Conservation (phyloP, 768 basidiomycete genomes). For the Clitopilus hobsonii region DNA sequence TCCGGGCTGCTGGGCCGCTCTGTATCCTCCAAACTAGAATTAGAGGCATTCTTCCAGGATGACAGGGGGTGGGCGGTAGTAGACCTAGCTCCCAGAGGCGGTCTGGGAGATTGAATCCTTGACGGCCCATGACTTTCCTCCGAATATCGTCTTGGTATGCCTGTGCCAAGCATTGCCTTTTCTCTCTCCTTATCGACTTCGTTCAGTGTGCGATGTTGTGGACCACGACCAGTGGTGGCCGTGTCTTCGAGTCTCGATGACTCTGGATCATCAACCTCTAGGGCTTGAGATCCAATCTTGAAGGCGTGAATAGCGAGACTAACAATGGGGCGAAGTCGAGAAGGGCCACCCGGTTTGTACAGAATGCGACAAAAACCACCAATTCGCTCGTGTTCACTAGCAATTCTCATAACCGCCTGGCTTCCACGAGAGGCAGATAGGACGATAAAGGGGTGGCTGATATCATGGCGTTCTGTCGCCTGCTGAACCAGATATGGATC, state of each 20-base stretch:
- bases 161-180: not conserved
- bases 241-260: constrained; percentile 5
- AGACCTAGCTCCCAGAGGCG: constrained; percentile 50
- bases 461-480: constrained; percentile 55
- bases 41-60: constrained; percentile 28
- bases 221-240: not conserved
- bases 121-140: constrained; percentile 32
- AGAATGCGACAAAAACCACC: constrained; percentile 88
- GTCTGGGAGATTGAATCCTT: constrained; percentile 26
- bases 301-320: constrained; percentile 58
- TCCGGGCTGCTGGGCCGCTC: constrained; percentile 19
- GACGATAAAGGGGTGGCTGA: constrained; percentile 65
- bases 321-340: constrained; percentile 60
- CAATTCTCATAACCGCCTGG: constrained; percentile 54
- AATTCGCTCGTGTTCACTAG: constrained; percentile 67
- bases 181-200: not conserved
- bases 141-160: constrained; percentile 38
- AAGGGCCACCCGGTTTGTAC: constrained; percentile 87
- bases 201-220: not conserved
- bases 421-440: constrained; percentile 69
- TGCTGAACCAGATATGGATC: constrained; percentile 53
- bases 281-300: constrained; percentile 37
- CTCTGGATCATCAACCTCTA: constrained; percentile 8
- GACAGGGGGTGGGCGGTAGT: constrained; percentile 39
- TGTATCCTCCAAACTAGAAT: constrained; percentile 5